Base-by-base conservation (phyloP, 192 early-diverging fungal genomes). In the Mortierella hygrophila region DNA sequence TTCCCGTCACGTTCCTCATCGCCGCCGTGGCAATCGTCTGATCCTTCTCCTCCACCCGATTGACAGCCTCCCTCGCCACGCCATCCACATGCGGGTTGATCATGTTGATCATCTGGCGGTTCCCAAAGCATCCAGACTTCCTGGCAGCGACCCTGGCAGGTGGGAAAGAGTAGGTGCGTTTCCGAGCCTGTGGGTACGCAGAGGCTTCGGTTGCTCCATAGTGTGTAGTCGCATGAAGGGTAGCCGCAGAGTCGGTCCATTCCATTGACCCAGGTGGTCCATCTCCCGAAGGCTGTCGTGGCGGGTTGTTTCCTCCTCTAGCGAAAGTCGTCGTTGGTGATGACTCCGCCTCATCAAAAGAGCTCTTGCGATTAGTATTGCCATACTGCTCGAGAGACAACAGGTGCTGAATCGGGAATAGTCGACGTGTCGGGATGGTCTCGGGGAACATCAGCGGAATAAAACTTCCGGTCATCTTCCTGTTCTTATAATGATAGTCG, bases 131-230 rank as follows among this genome's bases (percentile, higher is more conserved):
- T 41, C 82, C 79, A 74, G 74, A 77, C 9, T 40, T 74, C 9
- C 77, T 41, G 21, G 72, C 77, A 4, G 82, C 78, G 46, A 68
- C 68, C 26, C 49, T 76, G 20, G 76, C 74, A 29, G 68, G 88
- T 49, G 75, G 90, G 78, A 87, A 91, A 57, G 80, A 89, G 42
- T 82, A 77, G 26, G 88, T 89, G 2, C 88, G 75, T 40, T 82
- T 74, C 16, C 83, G 65, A 44, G 81, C 26, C 15, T 65, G 74
- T 40, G 74, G 69, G 26, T 52, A 75, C 21, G n/a, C 9, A 40
- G 76, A 49, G 4, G 37, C 40, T 4, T 54, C 78, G 7, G 37
- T 26, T 6, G 54, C 42, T 10, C 35, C 44, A 11, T 73, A 40
- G 47, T 74, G 16, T 4, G 71, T 69, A 32, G 70, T 52, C 26